Percentiles rank a stretch among this genome's conserved stretches.
Conservation (phyloP, 2,329 filamentous ascomycete species). For the Dactylellina parvicollis region DNA sequence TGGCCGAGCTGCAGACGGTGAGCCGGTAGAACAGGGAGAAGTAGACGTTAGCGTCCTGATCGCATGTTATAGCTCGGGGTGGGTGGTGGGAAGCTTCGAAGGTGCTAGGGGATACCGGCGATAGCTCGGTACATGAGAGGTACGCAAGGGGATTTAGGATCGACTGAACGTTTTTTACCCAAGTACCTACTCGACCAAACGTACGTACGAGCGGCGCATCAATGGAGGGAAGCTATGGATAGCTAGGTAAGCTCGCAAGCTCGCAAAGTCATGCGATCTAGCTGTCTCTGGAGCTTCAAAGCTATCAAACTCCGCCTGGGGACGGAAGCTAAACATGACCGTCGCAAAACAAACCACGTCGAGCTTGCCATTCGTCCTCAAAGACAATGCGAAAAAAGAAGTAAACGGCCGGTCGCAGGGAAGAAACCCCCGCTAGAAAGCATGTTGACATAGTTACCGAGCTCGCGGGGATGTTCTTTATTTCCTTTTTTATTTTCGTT, state of each 20-base stretch:
- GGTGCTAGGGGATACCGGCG: slow-evolving; percentile 12
- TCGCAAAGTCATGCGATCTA: slow-evolving; percentile 22
- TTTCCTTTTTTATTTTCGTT: slow-evolving; percentile 17
- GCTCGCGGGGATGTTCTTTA: slow-evolving; percentile 29
- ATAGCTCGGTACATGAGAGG: slow-evolving; percentile 13
- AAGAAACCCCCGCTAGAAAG: slow-evolving; percentile 37
- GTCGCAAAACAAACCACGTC: slow-evolving; percentile 20
- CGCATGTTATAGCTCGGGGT: neutral
- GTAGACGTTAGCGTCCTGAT: slow-evolving; percentile 24
- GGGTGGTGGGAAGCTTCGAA: slow-evolving; percentile 1
- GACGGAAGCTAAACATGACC: slow-evolving; percentile 27
- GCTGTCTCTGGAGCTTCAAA: slow-evolving; percentile 42
- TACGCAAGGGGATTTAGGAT: slow-evolving; percentile 47
- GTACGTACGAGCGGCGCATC: neutral
- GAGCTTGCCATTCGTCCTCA: slow-evolving; percentile 37
- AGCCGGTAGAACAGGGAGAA: slow-evolving; percentile 5
- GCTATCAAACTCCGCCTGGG: slow-evolving; percentile 25
- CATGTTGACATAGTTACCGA: slow-evolving; percentile 19
- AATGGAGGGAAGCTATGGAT: slow-evolving; percentile 24
- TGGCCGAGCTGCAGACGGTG: slow-evolving; percentile 40
- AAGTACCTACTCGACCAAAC: too few species aligned
- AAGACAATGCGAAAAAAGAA: too few species aligned
- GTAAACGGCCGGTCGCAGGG: slow-evolving; percentile 32
- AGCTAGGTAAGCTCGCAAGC: slow-evolving; percentile 22
- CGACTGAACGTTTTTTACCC: too few species aligned